Percentiles rank a stretch among this genome's conserved stretches.
Conservation (phyloP, 208 protist genomes). For the Porcisia deanei region DNA sequence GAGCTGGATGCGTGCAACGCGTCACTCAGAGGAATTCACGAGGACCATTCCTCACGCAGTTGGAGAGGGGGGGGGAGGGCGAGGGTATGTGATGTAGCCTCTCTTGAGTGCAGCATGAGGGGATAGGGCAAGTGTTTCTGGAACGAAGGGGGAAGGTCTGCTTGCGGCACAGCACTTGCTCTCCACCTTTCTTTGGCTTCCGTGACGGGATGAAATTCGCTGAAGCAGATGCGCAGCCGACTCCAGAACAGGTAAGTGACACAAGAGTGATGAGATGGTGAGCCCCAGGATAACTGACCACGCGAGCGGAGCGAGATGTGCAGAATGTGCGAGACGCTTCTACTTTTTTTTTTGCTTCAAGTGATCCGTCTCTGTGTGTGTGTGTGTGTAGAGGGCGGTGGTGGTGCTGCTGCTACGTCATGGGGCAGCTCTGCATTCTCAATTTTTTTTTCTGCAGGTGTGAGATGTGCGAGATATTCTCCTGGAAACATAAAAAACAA, state of each 20-base stretch:
- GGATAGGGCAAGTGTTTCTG: neutral
- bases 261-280: neutral
- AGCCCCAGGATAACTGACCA: neutral
- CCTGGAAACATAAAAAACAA: neutral
- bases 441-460: neutral
- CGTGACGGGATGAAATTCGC: neutral
- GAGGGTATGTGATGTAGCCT: neutral
- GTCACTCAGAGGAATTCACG: constrained; percentile 14
- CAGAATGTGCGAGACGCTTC: neutral
- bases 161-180: neutral
- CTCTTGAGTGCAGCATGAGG: neutral
- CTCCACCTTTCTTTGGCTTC: neutral
- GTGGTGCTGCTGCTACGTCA: too few relatives aligned
- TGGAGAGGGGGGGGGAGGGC: neutral
- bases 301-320: neutral
- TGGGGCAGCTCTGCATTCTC: too few relatives aligned
- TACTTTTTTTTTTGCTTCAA: neutral
- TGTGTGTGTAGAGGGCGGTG: too few relatives aligned
- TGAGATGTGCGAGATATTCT: neutral
- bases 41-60: neutral
- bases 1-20: constrained; percentile 43
- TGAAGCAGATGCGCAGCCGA: neutral
- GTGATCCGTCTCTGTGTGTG: too few relatives aligned
- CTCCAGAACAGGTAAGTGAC: neutral
- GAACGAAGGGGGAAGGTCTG: neutral